Base-by-base conservation (phyloP, 192 early-diverging fungal species). In the Rhizophlyctis rosea region DNA sequence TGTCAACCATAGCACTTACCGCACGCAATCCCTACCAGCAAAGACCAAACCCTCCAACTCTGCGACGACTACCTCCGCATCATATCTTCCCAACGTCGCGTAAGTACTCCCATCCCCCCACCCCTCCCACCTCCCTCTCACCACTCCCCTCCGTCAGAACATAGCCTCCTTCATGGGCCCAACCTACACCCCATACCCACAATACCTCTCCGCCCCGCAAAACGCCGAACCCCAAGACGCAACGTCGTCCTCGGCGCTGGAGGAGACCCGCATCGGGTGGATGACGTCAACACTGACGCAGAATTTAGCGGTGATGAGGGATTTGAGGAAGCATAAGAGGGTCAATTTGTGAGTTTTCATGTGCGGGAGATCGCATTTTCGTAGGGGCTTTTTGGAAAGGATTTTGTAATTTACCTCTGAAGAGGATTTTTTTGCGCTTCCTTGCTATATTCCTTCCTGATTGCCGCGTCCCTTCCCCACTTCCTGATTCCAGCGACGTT, bases 241-340 rank as follows among this genome's bases (percentile, higher is more conserved):
- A 0, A 27, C 29, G 21, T 16, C 28, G 0, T 0, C 49, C 7
- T 34, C 54, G 11, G n/a, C 14, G 30, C 25, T 49, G 21, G 21
- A 57, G 24, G 62, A 64, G 47, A 33, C 50, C 9, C 33, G 62
- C 7, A 28, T 64, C 31, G 49, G 33, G n/a, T 64, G 68, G 62
- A 39, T 70, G 0, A 32, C 62, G 14, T 3, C 61, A 18, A n/a
- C 58, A 30, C 34, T 64, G 25, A 52, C 57, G 34, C 61, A 70
- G 44, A 52, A 57, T 59, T 5, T 32, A 7, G 5, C 34, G 31
- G 39, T 52, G 23, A 35, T 59, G 29, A 48, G 47, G 2, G n/a
- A 32, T 4, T 23, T 63, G 24, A 36, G 32, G 54, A 51, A 54
- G 47, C 3, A 9, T 2, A 21, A 48, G 14, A 25, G 24, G 28